A percentile compares a stretch with the other conserved stretches of the same genome.
Evolutionary conservation across 345 rosid species (phyloP).

Genomic region (Euclidium syriacum): DNA sequence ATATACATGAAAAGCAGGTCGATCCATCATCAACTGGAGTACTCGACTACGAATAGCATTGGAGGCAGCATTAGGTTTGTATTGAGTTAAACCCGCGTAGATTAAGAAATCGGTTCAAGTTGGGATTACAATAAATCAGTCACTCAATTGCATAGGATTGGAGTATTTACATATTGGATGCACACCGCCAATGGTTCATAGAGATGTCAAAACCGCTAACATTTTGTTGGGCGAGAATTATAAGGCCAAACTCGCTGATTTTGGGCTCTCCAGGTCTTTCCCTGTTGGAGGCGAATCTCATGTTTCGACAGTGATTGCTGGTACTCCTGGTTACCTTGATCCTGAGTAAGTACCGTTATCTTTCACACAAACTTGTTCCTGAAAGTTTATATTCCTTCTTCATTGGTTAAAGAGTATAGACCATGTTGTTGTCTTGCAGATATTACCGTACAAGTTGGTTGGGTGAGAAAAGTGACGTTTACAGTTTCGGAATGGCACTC

Average conservation of each 20-base stretch:
- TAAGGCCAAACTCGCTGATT: slow-evolving; percentile 48
- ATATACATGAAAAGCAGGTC: slow-evolving; percentile 3
- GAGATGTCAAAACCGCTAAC: slow-evolving; percentile 45
- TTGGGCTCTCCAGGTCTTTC: slow-evolving; percentile 40
- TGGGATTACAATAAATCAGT: too few relatives aligned
- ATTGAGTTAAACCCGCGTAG: too few relatives aligned
- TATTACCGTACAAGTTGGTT: not conserved
- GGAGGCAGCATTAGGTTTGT: slow-evolving; percentile 44
- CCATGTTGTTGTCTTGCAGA: not conserved
- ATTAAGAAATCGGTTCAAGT: too few relatives aligned
- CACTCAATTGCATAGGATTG: not conserved
- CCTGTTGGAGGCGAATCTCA: not conserved
- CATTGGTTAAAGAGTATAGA: not conserved
- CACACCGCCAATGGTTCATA: slow-evolving; percentile 43
- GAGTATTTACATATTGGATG: slow-evolving; percentile 13
- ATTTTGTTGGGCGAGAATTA: slow-evolving; percentile 37
- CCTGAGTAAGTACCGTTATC: slow-evolving; percentile 9
- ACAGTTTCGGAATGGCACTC: slow-evolving; percentile 2
- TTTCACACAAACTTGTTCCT: not conserved
- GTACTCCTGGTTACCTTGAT: slow-evolving; percentile 17
- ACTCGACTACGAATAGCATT: slow-evolving; percentile 35
- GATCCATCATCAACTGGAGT: slow-evolving; percentile 31
- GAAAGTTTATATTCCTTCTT: not conserved
- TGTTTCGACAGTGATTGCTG: not conserved
- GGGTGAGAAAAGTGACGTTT: slow-evolving; percentile 3